A percentile compares a stretch with the other conserved stretches of the same genome.
Evolutionary conservation across 2,329 filamentous ascomycete genomes (phyloP).

Genomic region (Colletotrichum liriopes): DNA sequence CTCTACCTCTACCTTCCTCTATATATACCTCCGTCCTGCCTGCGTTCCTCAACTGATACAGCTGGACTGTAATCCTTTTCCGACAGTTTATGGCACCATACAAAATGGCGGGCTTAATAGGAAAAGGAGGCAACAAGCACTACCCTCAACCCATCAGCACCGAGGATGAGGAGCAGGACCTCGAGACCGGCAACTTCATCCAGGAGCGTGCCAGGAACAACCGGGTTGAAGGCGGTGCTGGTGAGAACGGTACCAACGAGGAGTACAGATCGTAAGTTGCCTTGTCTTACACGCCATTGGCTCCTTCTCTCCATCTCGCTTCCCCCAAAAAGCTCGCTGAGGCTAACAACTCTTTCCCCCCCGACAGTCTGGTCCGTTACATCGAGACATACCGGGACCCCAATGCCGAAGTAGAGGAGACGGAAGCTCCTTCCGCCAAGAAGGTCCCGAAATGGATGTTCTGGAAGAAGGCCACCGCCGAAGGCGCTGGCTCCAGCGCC

Average conservation of each 20-base stretch:
- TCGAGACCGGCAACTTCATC: conserved; percentile 43
- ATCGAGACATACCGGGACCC: conserved; percentile 58
- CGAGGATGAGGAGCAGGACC: conserved; percentile 42
- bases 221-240: conserved; percentile 39
- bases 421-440: conserved; percentile 47
- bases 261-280: conserved; percentile 41
- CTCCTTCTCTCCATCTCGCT: not conserved
- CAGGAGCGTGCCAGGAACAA: conserved; percentile 43
- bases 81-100: conserved; percentile 37
- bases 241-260: conserved; percentile 37
- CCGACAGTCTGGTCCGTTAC: conserved; percentile 47
- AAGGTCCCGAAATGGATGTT: conserved; percentile 56
- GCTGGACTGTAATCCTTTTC: conserved; percentile 43
- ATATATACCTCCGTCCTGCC: conserved; percentile 35
- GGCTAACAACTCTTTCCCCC: not conserved
- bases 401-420: conserved; percentile 49
- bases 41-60: conserved; percentile 36
- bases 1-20: conserved; percentile 26
- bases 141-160: conserved; percentile 41
- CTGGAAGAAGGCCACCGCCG: conserved; percentile 49
- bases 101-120: conserved; percentile 43
- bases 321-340: not conserved
- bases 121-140: conserved; percentile 43
- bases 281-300: conserved; percentile 30
- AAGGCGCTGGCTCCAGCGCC: conserved; percentile 49